Evolutionary conservation across 768 basidiomycete genomes (phyloP).

Genomic region (Psilocybe azurescens): DNA sequence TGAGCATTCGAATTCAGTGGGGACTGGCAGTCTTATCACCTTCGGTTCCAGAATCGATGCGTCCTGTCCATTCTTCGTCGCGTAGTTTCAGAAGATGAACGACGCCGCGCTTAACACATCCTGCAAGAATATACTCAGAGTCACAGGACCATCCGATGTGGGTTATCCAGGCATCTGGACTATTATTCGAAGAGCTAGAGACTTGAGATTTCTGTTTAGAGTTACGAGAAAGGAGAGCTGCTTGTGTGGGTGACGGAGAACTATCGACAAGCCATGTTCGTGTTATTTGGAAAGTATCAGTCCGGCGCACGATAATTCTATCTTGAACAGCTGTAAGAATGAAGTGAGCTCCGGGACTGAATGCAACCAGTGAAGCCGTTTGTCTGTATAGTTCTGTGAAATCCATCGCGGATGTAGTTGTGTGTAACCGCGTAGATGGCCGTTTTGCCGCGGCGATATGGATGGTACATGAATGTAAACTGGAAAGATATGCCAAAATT

Average conservation of each 20-base stretch:
- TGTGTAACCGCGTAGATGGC: not conserved
- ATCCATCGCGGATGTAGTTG: slow-evolving; percentile 60
- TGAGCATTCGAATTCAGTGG: slow-evolving; percentile 12
- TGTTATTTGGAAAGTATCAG: slow-evolving; percentile 83
- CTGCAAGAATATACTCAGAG: slow-evolving; percentile 85
- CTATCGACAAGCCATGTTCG: slow-evolving; percentile 77
- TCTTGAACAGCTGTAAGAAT: slow-evolving; percentile 82
- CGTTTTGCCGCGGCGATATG: no score
- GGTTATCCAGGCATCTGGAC: slow-evolving; percentile 58
- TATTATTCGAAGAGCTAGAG: slow-evolving; percentile 24
- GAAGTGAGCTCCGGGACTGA: slow-evolving; percentile 89
- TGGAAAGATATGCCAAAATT: not conserved
- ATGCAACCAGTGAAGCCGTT: slow-evolving; percentile 68
- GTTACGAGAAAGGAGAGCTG: slow-evolving; percentile 42
- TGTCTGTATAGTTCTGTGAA: slow-evolving; percentile 89
- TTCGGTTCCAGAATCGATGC: slow-evolving; percentile 83
- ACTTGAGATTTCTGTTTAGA: slow-evolving; percentile 34
- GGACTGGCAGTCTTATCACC: slow-evolving; percentile 35
- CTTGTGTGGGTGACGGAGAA: slow-evolving; percentile 54
- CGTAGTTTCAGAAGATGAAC: slow-evolving; percentile 82
- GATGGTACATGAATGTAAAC: no score
- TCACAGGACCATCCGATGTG: slow-evolving; percentile 88
- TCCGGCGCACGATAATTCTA: slow-evolving; percentile 81
- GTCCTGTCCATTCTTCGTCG: slow-evolving; percentile 79
- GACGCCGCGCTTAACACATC: slow-evolving; percentile 70